These are phyloP conservation scores for Candida ovalis DNA, from an alignment of 805 yeast species.

Conservation along the genomic window DNA sequence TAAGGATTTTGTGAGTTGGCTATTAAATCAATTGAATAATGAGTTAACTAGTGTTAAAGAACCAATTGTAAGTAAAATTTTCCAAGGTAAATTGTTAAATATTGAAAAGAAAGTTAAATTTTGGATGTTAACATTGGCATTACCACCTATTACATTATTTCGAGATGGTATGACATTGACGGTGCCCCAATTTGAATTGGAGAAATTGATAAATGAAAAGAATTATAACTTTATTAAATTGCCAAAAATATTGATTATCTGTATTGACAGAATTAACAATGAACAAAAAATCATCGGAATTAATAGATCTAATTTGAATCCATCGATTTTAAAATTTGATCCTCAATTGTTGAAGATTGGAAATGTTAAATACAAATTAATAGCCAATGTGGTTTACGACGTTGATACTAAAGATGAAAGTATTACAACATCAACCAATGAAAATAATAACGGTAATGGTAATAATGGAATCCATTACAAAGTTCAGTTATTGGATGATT, in stretches of 20 bases:
- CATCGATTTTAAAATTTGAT: conserved; percentile 62
- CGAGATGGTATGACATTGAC: conserved; percentile 41
- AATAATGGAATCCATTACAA: conserved; percentile 35
- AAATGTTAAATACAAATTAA: conserved; percentile 36
- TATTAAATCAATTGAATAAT: conserved; percentile 44
- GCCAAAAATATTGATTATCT: conserved; percentile 55
- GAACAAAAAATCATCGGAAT: conserved; percentile 29
- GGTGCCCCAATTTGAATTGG: conserved; percentile 50
- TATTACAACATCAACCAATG: background rate
- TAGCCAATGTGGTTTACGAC: conserved; percentile 46
- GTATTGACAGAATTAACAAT: conserved; percentile 50
- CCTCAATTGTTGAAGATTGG: conserved; percentile 29
- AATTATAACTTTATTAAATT: conserved; percentile 37
- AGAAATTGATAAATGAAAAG: conserved; percentile 40
- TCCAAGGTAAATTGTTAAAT: conserved; percentile 46
- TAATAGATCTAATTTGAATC: conserved; percentile 42
- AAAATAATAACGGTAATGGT: background rate
- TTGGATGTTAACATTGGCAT: conserved; percentile 53
- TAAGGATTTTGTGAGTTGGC: conserved; percentile 54
- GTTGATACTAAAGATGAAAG: conserved; percentile 8
- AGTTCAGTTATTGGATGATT: conserved; percentile 42
- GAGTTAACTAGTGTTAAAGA: conserved; percentile 21
- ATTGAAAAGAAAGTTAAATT: conserved; percentile 35
- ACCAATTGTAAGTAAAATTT: conserved; percentile 31
- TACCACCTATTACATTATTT: conserved; percentile 58